phyloP scores from a whole-genome alignment of 192 early-diverging fungal genomes.

The Umbelopsis vinacea region DNA sequence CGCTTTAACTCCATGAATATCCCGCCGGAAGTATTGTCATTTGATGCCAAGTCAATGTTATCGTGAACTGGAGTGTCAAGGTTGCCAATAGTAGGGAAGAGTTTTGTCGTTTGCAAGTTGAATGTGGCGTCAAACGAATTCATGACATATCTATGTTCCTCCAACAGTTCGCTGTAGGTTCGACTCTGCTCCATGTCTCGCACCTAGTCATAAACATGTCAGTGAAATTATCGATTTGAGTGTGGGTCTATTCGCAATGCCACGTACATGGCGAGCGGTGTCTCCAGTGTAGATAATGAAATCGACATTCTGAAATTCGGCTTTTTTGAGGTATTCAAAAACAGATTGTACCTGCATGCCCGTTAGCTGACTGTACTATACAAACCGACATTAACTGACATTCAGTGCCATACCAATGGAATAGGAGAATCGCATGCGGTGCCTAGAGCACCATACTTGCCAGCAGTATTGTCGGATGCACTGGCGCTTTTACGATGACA shows the following conservation, averaged over 20 bases:
- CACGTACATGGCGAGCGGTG: slow-evolving; percentile 40
- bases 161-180: slow-evolving; percentile 7
- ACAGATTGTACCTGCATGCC: slow-evolving; percentile 12
- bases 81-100: slow-evolving; percentile 45
- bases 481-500: slow-evolving; percentile 38
- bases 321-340: slow-evolving; percentile 39
- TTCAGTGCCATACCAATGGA: slow-evolving; percentile 19
- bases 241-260: background rate
- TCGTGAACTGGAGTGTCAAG: slow-evolving; percentile 43
- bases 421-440: slow-evolving; percentile 41
- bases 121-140: slow-evolving; percentile 7
- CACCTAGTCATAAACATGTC: slow-evolving; percentile 26
- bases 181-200: slow-evolving; percentile 25
- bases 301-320: slow-evolving; percentile 31
- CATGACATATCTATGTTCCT: slow-evolving; percentile 7
- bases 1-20: slow-evolving; percentile 24
- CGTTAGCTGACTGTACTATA: background rate
- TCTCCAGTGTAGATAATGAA: slow-evolving; percentile 53
- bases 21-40: background rate
- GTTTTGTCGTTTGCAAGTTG: slow-evolving; percentile 20
- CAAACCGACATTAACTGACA: too few relatives aligned
- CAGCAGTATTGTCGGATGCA: slow-evolving; percentile 28
- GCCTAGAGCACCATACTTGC: slow-evolving; percentile 40
- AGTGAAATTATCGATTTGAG: background rate
- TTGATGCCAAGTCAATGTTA: slow-evolving; percentile 18